Evolutionary conservation across 148 eudicot species (phyloP).

Genomic region (Talinum fruticosum): DNA sequence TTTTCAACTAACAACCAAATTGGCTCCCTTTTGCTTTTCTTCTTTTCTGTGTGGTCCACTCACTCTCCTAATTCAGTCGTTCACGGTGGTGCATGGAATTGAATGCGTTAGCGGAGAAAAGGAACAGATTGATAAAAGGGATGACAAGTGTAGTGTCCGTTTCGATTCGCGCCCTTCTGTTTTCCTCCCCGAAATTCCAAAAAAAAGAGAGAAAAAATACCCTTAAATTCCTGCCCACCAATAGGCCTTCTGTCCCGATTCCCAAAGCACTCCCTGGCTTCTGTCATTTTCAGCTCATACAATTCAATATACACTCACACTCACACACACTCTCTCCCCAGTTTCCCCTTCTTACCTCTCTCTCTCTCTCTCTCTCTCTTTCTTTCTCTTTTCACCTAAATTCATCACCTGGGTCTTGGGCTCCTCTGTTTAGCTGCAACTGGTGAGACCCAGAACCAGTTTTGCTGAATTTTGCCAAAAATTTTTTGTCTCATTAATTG

Average conservation of each 20-base stretch:
- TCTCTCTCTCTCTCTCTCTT: background rate
- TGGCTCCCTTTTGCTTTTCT: background rate
- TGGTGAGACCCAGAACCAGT: conserved; percentile 25
- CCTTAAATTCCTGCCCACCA: background rate
- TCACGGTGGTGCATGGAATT: background rate
- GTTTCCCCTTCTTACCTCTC: background rate
- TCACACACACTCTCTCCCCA: background rate
- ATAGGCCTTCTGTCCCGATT: background rate
- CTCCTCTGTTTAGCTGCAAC: conserved; percentile 4
- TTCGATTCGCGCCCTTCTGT: conserved; percentile 25
- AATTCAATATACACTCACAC: background rate
- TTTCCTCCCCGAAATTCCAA: background rate
- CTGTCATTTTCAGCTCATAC: background rate
- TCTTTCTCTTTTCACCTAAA: background rate
- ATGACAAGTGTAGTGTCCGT: conserved; percentile 24
- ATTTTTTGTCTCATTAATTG: background rate
- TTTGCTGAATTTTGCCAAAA: conserved; percentile 17
- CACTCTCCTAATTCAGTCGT: background rate
- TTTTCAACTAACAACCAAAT: too few species aligned
- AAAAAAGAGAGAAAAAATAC: background rate
- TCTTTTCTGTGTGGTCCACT: background rate
- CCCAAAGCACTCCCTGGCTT: background rate
- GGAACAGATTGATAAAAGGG: too few species aligned
- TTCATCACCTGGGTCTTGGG: conserved; percentile 16
- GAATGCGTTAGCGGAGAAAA: background rate